Base-by-base conservation (phyloP, 768 basidiomycete species). In the Mycena vitilis region DNA sequence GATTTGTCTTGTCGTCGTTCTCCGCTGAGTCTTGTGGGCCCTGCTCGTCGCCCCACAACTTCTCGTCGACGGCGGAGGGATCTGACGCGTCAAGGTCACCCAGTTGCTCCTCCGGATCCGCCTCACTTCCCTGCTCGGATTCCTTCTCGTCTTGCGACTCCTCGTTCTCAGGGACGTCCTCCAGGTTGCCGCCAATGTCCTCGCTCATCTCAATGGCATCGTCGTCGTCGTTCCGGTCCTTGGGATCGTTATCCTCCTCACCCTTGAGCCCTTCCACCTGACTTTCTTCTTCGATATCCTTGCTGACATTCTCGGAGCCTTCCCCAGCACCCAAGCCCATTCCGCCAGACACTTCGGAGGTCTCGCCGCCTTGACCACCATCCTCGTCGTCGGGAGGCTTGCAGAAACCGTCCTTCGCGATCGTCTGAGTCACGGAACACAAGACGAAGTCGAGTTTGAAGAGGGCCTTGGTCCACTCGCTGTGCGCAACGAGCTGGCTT, bases 281-380 rank as follows among this genome's bases (percentile, higher is more conserved):
- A 74, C 93, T 92, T 80, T 99, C 96, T 64, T 98, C 96, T 75
- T 96, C 91, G 60, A 99, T 96, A 75, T 98, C 94, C 74, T 95
- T 92, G 83, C 94, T 95, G 64, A 96, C 92, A 74, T 98, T 92
- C 77, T 97, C 88, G 37, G 84, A 82, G 0, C 98, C 98, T 2
- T 86, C 83, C 1, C 98, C 98, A 72, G 93, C 89, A 3, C 98
- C 98, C 59, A 99, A 81, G 5, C 98, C 98, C 4, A 92, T 88
- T 6, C 97, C 97, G 42, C 86, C 93, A 8, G 84, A 83, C 25
- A 82, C 80, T n/a, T 84, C 83, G 11, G 81, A 78, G 18, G 84
- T 81, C 22, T 84, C 88, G 5, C 85, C 86, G 2, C 78, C 84
- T 7, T 81, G 82, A 1, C 80, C 87, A 20, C 80, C 81, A 44